Base-by-base conservation (phyloP, 495 filamentous ascomycete species). In the Cenococcum geophilum region DNA sequence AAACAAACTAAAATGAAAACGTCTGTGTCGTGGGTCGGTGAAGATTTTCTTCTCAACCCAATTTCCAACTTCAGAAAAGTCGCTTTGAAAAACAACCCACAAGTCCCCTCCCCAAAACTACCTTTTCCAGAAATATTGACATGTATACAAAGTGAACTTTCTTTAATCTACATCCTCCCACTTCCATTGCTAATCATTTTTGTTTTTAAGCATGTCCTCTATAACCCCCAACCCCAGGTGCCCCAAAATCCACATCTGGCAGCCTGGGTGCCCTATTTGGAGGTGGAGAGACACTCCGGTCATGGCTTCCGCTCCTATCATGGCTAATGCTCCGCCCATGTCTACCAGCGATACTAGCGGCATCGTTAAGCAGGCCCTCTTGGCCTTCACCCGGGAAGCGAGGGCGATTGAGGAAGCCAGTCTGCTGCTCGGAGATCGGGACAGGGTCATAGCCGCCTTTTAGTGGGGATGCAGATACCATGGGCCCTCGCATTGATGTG, bases 391-490 rank as follows among this genome's bases (percentile, higher is more conserved):
- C 59, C 18, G 6, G 47, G 21, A 57, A 32, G 5, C 57, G 52
- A 16, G 21, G 14, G 40, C 23, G 22, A 34, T 43, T 34, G 5
- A 14, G n/a, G 55, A 51, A 59, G 16, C 37, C 58, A 14, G 57
- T 64, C 11, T 32, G 45, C 35, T 66, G 61, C n/a, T 70, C 68
- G 23, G 32, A 37, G 10, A 65, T 59, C 4, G 72, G 72, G 4
- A 75, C 70, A 5, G 68, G 62, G 35, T 73, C 71, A 66, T 75
- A 75, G 32, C 70, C 65, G 43, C 60, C 55, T 36, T 59, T 70
- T 2, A 66, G 5, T 56, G 56, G 20, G 2, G 50, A 20, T 10
- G 58, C 40, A 18, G 45, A 12, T 18, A 58, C 57, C 23, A 66
- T 56, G 1, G 70, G 61, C 4, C 59, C 66, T 60, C 65, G 67